These are phyloP conservation scores for Colletotrichum higginsianum DNA, from an alignment of 2,329 filamentous ascomycete species.

Conservation along the genomic window DNA sequence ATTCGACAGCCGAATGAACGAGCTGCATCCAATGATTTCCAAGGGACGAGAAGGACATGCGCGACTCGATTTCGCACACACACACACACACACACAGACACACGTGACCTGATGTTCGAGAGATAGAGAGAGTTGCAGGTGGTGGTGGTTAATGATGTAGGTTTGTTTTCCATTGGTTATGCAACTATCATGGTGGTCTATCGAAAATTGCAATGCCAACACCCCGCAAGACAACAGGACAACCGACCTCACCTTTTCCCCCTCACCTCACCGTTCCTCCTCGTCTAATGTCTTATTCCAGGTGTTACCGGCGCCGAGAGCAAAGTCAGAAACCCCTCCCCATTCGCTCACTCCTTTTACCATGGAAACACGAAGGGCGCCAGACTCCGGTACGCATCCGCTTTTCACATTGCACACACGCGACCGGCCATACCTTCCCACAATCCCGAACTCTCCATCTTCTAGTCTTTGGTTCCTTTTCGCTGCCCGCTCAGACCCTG, in stretches of 20 bases:
- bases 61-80: no score
- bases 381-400: constrained; percentile 37
- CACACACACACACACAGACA: neutral
- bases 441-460: neutral
- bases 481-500: neutral
- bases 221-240: constrained; percentile 23
- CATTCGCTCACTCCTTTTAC: constrained; percentile 6
- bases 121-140: neutral
- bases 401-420: constrained; percentile 23
- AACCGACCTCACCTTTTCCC: constrained; percentile 2
- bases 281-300: constrained; percentile 13
- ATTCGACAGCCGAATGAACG: constrained; percentile 34
- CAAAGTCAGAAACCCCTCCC: neutral
- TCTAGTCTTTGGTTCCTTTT: neutral
- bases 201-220: constrained; percentile 27
- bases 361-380: constrained; percentile 36
- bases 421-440: no score
- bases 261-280: neutral
- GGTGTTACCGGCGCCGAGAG: neutral
- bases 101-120: neutral
- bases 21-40: constrained; percentile 29
- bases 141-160: constrained; percentile 1
- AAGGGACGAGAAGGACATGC: neutral
- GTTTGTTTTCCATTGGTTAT: constrained; percentile 31
- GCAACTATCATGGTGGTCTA: constrained; percentile 39